Conservation (phyloP, 2,329 filamentous ascomycete genomes). For the Cladorrhinum sp. region DNA sequence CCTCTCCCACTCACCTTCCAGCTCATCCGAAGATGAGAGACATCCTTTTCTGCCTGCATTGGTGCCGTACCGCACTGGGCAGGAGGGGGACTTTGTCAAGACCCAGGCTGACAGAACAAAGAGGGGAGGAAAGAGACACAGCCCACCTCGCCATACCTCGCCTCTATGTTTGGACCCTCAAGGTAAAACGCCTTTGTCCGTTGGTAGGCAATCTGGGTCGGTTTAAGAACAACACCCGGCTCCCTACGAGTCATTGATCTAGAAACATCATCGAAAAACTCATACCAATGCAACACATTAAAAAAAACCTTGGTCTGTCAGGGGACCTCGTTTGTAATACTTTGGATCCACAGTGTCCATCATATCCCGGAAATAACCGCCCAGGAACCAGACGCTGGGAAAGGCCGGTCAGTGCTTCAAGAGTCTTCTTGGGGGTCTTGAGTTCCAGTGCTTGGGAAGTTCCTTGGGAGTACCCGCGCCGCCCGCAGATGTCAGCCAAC, state of each 20-base stretch:
- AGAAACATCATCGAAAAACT: neutral
- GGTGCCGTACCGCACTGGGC: neutral
- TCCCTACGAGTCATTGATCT: neutral
- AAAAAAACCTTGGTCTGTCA: neutral
- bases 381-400: slow-evolving; percentile 2
- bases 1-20: neutral
- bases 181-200: neutral
- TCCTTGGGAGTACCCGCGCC: slow-evolving; percentile 17
- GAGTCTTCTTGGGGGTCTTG: neutral
- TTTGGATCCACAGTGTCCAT: neutral
- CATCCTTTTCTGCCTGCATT: neutral
- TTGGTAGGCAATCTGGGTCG: neutral
- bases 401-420: neutral
- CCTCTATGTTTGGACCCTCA: neutral
- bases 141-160: neutral
- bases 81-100: neutral
- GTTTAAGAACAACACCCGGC: neutral
- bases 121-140: neutral
- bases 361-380: slow-evolving; percentile 15
- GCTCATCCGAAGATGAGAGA: neutral
- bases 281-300: neutral
- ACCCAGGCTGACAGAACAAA: too few relatives aligned
- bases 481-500: slow-evolving; percentile 19
- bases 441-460: neutral
- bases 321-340: neutral